Base-by-base conservation (phyloP, 768 basidiomycete species). In the Termitomyces heimii region DNA sequence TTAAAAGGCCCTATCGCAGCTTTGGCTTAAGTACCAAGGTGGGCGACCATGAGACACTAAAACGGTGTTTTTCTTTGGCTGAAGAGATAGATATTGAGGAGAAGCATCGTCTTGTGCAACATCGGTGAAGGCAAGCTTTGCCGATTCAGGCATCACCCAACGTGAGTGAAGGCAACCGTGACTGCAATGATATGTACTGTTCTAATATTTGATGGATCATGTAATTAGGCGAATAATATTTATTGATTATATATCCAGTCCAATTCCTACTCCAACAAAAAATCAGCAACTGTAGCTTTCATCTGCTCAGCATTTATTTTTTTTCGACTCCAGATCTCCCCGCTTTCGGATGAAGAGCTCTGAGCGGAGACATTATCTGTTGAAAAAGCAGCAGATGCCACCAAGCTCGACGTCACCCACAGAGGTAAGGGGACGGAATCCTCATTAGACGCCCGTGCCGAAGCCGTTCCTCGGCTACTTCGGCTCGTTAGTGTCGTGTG, bases 41-140 rank as follows among this genome's bases (percentile, higher is more conserved):
- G 89, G 89, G 47, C 92, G 80, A 49, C 92, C 92, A 71, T 94
- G 92, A 34, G 89, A 90, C 48, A 85, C 88, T 35, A 94, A 73
- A 26, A 94, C 75, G 2, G 83, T 89, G 65, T 93, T 94, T 74
- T 92, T 85, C 69, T 78, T 75, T 55, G 78, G 69, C 54, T 79
- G 74, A 35, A 78, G 56, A 53, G 72, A 68, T 18, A 71, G 66
- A 57, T 66, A 61, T 37, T 56, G 46, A 26, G 54, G 49, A 39
- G 60, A 35, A 34, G 59, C 20, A 32, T 52, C 56, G 39, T 51
- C 43, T 44, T 59, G 46, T 31, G 53, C n/a, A 37, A 54, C 60
- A 46, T 60, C 58, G 31, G 40, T 54, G 49, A 63, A 54, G 35
- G 47, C 53, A 37, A 61, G 54, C 48, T 63, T 63, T 35, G 55